Conservation (phyloP, 345 rosid genomes). For the Viola odorata region DNA sequence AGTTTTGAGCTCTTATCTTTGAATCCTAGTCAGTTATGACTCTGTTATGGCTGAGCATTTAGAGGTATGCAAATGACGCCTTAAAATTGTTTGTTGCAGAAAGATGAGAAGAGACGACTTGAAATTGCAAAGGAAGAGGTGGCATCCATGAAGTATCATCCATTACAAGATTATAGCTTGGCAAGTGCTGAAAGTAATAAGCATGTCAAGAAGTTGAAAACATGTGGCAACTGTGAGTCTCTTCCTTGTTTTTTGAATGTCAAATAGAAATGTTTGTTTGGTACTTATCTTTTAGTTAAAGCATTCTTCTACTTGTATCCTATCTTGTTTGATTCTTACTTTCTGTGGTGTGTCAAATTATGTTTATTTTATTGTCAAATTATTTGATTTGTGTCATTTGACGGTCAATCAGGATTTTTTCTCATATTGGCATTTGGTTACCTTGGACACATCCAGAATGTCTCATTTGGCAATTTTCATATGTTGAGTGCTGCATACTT, state of each 20-base stretch:
- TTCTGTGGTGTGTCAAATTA: background rate
- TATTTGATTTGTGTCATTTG: background rate
- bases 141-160: conserved; percentile 68
- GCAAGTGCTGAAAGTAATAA: conserved; percentile 15
- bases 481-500: background rate
- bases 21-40: too few species aligned
- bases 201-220: conserved; percentile 50
- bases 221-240: conserved; percentile 33
- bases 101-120: conserved; percentile 44
- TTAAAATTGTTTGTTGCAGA: conserved; percentile 32
- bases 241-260: conserved; percentile 1
- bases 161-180: conserved; percentile 44
- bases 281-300: background rate
- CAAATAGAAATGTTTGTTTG: background rate
- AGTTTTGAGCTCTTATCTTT: conserved; percentile 19
- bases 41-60: too few species aligned
- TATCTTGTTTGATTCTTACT: background rate
- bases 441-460: background rate
- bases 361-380: background rate
- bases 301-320: background rate
- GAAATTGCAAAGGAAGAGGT: conserved; percentile 53
- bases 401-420: background rate
- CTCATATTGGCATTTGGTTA: background rate
- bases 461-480: background rate
- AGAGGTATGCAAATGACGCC: background rate